These are phyloP conservation scores for Ustilago curta DNA, from an alignment of 1,284 basidiomycete species.

Conservation along the genomic window DNA sequence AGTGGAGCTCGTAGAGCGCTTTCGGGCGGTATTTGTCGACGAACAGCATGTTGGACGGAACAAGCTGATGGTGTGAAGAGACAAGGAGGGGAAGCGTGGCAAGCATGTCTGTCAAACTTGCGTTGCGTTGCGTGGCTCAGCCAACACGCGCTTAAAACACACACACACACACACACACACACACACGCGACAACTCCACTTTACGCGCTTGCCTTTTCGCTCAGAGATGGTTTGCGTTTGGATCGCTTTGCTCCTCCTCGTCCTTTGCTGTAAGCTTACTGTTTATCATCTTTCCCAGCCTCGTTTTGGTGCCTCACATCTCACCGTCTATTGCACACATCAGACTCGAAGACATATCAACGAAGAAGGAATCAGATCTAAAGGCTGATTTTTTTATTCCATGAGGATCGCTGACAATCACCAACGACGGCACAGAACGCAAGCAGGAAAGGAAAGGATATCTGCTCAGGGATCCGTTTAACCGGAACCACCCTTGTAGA, in stretches of 20 bases:
- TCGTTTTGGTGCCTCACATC: neutral
- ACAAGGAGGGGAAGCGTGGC: too few species aligned
- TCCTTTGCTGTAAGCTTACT: neutral
- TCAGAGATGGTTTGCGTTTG: too few species aligned
- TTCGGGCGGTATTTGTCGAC: constrained; percentile 83
- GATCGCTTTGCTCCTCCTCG: neutral
- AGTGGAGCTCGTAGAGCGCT: constrained; percentile 85
- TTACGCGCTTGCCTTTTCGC: constrained; percentile 11
- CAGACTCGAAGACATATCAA: neutral
- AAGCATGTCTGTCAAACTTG: neutral
- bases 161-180: constrained; percentile 4
- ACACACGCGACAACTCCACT: constrained; percentile 19
- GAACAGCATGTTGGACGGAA: constrained; percentile 58
- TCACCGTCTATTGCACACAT: neutral
- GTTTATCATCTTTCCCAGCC: neutral
- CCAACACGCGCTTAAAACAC: constrained; percentile 18
- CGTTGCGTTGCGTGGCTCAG: constrained; percentile 4
- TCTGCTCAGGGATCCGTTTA: constrained; percentile 23
- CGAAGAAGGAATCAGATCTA: constrained; percentile 30
- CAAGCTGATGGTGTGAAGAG: neutral
- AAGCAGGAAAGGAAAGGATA: neutral
- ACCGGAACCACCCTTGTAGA: constrained; percentile 65
- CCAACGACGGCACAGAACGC: constrained; percentile 30
- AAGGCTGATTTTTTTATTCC: constrained; percentile 47
- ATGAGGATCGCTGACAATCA: constrained; percentile 12